These are phyloP conservation scores for Penstemon barbatus DNA, from an alignment of 257 asterid genomes.

Conservation along the genomic window DNA sequence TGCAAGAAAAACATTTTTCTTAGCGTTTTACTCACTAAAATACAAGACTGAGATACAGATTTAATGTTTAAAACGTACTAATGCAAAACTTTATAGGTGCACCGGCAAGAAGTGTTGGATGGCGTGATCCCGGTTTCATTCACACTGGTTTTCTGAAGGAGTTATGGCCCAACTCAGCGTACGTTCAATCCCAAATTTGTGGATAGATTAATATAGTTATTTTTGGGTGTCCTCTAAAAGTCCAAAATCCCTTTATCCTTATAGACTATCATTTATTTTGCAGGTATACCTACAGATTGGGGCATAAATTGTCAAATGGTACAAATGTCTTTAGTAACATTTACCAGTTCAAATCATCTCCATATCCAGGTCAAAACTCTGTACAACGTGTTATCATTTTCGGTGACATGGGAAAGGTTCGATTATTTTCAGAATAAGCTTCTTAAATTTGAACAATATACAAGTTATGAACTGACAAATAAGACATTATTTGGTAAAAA, in stretches of 20 bases:
- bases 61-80: no score
- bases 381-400: constrained; percentile 77
- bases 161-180: constrained; percentile 45
- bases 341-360: constrained; percentile 80
- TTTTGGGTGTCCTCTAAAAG: neutral
- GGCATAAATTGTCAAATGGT: constrained; percentile 68
- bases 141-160: constrained; percentile 47
- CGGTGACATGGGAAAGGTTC: constrained; percentile 99
- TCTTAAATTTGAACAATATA: neutral
- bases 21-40: no score
- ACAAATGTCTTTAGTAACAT: constrained; percentile 60
- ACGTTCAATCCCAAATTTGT: constrained; percentile 16
- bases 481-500: no score
- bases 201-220: no score
- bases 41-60: no score
- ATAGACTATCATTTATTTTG: constrained; percentile 20
- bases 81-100: no score
- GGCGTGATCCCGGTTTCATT: constrained; percentile 57
- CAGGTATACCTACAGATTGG: constrained; percentile 91
- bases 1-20: no score
- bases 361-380: constrained; percentile 94
- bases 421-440: constrained; percentile 12
- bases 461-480: neutral
- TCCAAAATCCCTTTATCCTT: neutral
- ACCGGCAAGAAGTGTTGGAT: constrained; percentile 53